Conservation (phyloP, 2,329 filamentous ascomycete species). For the Talaromyces amestolkiae region DNA sequence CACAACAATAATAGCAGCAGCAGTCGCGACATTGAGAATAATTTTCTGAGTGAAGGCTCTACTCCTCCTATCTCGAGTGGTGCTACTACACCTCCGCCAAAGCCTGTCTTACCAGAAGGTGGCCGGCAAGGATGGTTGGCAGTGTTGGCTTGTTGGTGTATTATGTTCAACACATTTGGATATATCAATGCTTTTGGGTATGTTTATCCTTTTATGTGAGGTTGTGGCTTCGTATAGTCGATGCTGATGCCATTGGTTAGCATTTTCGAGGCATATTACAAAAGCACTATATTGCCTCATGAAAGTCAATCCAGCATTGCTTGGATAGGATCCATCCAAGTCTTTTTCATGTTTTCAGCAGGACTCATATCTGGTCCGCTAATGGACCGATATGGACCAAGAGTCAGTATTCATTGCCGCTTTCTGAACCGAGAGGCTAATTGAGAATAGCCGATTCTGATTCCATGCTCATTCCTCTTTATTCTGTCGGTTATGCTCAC, state of each 20-base stretch:
- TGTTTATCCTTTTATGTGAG: background rate
- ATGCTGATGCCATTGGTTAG: background rate
- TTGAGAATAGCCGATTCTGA: constrained; percentile 38
- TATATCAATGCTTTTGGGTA: constrained; percentile 19
- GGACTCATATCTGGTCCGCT: constrained; percentile 46
- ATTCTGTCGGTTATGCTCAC: constrained; percentile 25
- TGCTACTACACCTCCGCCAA: background rate
- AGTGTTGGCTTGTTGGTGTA: constrained; percentile 16
- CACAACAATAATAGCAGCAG: background rate
- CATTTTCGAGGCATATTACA: constrained; percentile 48
- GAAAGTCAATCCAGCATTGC: constrained; percentile 39
- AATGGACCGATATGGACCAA: constrained; percentile 46
- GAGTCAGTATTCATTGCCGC: constrained; percentile 28
- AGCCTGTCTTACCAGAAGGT: constrained; percentile 11
- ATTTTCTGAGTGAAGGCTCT: background rate
- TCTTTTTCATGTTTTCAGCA: constrained; percentile 45
- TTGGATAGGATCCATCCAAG: constrained; percentile 48
- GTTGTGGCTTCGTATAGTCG: background rate
- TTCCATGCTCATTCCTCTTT: constrained; percentile 26
- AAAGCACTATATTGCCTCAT: constrained; percentile 33
- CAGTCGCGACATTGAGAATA: background rate
- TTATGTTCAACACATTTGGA: constrained; percentile 19
- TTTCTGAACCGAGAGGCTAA: background rate
- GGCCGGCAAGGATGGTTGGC: constrained; percentile 12
- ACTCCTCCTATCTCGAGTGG: background rate